A percentile compares a stretch with the other conserved stretches of the same genome.
phyloP scores from a whole-genome alignment of 2,329 filamentous ascomycete genomes.

The Beauveria australis region DNA sequence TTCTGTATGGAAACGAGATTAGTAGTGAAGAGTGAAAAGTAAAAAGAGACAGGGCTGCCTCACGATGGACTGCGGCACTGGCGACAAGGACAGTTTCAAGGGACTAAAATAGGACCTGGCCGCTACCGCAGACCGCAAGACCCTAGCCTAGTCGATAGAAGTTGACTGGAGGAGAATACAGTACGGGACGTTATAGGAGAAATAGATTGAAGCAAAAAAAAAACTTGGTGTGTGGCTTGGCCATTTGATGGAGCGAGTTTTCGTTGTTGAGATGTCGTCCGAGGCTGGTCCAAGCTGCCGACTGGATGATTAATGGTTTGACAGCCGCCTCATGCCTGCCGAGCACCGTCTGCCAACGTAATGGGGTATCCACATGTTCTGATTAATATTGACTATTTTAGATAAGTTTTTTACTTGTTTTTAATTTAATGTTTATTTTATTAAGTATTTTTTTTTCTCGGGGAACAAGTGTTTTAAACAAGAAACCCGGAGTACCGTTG shows the following conservation, averaged over 20 bases:
- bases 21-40: not conserved
- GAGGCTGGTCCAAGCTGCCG: too few relatives aligned
- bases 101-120: not conserved
- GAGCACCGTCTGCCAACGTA: not conserved
- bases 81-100: slow-evolving; percentile 8
- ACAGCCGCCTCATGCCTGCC: not conserved
- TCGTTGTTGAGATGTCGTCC: not conserved
- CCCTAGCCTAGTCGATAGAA: not conserved
- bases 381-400: not conserved
- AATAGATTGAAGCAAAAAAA: not conserved
- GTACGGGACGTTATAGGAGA: not conserved
- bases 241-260: too few relatives aligned
- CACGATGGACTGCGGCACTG: not conserved
- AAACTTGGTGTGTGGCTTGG: too few relatives aligned
- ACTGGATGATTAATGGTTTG: not conserved
- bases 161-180: not conserved
- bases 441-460: not conserved
- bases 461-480: slow-evolving; percentile 5
- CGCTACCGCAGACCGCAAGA: not conserved
- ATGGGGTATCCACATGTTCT: not conserved
- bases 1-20: not conserved
- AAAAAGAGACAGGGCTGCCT: not conserved
- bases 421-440: not conserved
- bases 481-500: not conserved
- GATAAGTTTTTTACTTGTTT: not conserved